Evolutionary conservation across 495 filamentous ascomycete species (phyloP).

Genomic region (Penicillium riverlandense): DNA sequence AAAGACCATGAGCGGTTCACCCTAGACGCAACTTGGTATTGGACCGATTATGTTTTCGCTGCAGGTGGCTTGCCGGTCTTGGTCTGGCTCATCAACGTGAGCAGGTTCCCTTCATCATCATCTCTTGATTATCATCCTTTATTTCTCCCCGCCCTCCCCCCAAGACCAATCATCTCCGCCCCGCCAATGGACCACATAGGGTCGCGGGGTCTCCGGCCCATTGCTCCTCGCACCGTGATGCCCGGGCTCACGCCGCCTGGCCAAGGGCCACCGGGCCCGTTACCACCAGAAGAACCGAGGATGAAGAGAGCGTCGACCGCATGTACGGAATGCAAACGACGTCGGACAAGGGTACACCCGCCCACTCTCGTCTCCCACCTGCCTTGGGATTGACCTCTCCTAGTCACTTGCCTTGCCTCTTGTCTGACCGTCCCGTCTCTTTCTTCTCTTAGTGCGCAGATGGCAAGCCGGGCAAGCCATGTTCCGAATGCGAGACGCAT

Average conservation of each 20-base stretch:
- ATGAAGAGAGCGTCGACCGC: conserved; percentile 36
- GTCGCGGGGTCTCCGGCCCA: conserved; percentile 20
- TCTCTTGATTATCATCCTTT: background rate
- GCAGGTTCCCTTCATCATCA: too few relatives aligned
- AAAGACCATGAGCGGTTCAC: too few relatives aligned
- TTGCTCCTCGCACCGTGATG: conserved; percentile 25
- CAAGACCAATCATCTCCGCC: too few relatives aligned
- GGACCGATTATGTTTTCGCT: too few relatives aligned
- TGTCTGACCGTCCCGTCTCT: background rate
- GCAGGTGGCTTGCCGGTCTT: too few relatives aligned
- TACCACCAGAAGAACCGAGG: conserved; percentile 22
- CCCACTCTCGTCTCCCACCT: background rate
- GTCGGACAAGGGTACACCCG: conserved; percentile 34
- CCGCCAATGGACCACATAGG: conserved; percentile 11
- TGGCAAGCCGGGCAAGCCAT: conserved; percentile 21
- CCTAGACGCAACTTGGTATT: too few relatives aligned
- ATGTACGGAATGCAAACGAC: conserved; percentile 34
- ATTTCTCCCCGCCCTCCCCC: background rate
- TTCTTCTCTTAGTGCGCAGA: background rate
- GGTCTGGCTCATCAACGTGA: too few relatives aligned
- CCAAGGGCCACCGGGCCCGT: background rate
- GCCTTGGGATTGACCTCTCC: too few relatives aligned
- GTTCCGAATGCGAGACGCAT: conserved; percentile 29
- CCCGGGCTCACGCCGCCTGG: background rate
- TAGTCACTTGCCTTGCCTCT: background rate